These are phyloP conservation scores for Quercus tomentella DNA, from an alignment of 331 rosid genomes.

Conservation along the genomic window DNA sequence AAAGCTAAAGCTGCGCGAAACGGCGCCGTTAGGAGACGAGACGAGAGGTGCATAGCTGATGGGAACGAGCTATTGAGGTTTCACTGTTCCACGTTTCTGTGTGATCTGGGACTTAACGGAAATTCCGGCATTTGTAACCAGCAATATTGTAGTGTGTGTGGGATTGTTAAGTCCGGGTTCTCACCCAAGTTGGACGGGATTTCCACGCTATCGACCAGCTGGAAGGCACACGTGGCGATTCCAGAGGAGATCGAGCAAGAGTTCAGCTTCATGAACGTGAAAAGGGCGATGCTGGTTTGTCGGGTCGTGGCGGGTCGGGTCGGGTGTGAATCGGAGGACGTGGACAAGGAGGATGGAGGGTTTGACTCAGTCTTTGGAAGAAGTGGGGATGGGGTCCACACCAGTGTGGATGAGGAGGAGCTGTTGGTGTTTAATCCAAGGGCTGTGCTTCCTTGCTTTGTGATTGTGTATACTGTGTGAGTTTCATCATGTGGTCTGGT, in stretches of 20 bases:
- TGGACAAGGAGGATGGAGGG: constrained; percentile 57
- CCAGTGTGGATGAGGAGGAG: constrained; percentile 82
- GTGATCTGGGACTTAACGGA: constrained; percentile 74
- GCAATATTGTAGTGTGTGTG: constrained; percentile 79
- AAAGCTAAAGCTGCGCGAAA: constrained; percentile 63
- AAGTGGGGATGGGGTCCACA: constrained; percentile 47
- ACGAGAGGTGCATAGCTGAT: constrained; percentile 88
- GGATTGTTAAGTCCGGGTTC: constrained; percentile 79
- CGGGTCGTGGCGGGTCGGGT: constrained; percentile 91
- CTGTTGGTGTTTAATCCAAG: constrained; percentile 80
- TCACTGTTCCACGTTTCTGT: constrained; percentile 79
- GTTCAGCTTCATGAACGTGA: constrained; percentile 80
- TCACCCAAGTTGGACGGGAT: constrained; percentile 90
- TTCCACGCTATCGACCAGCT: constrained; percentile 81
- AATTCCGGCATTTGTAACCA: constrained; percentile 63
- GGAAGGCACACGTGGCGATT: constrained; percentile 79
- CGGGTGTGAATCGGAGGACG: constrained; percentile 53
- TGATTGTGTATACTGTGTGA: constrained; percentile 66
- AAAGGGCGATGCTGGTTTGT: constrained; percentile 86
- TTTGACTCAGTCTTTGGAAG: constrained; percentile 75
- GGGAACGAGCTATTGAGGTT: constrained; percentile 92
- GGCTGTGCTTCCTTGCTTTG: constrained; percentile 99
- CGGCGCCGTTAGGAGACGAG: constrained; percentile 35
- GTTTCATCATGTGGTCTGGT: constrained; percentile 1
- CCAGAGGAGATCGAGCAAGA: constrained; percentile 84